phyloP scores from a whole-genome alignment of 768 basidiomycete species.

The Leccinum subgranulosum region DNA sequence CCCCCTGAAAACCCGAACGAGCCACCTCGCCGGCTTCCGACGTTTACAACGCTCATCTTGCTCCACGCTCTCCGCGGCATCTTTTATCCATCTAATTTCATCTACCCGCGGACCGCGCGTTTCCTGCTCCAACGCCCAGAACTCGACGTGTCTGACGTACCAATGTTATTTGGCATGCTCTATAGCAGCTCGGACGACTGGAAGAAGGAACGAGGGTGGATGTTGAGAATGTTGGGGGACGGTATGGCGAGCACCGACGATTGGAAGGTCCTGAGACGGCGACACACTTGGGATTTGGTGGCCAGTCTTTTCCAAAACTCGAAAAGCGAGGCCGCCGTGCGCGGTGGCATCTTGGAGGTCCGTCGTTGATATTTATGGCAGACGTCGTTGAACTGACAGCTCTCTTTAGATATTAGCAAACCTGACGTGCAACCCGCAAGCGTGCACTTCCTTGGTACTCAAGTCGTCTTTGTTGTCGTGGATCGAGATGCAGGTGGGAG shows the following conservation, averaged over 20 bases:
- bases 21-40: constrained; percentile 58
- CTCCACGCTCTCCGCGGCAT: constrained; percentile 77
- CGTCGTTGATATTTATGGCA: constrained; percentile 12
- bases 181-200: constrained; percentile 78
- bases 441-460: constrained; percentile 66
- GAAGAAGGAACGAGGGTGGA: constrained; percentile 90
- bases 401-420: constrained; percentile 65
- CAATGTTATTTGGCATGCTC: constrained; percentile 86
- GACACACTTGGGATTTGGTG: constrained; percentile 87
- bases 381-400: neutral
- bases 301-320: constrained; percentile 79
- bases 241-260: constrained; percentile 74
- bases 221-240: constrained; percentile 76
- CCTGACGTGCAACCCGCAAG: constrained; percentile 65
- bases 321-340: constrained; percentile 46
- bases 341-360: constrained; percentile 68
- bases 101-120: constrained; percentile 80
- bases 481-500: constrained; percentile 70
- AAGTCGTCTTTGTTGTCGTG: constrained; percentile 71
- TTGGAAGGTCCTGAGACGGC: constrained; percentile 74
- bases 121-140: constrained; percentile 89
- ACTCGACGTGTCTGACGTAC: constrained; percentile 79
- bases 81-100: constrained; percentile 85
- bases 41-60: constrained; percentile 77
- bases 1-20: constrained; percentile 43